These are phyloP conservation scores for Polychaeton citri DNA, from an alignment of 2,329 filamentous ascomycete species.

Conservation along the genomic window DNA sequence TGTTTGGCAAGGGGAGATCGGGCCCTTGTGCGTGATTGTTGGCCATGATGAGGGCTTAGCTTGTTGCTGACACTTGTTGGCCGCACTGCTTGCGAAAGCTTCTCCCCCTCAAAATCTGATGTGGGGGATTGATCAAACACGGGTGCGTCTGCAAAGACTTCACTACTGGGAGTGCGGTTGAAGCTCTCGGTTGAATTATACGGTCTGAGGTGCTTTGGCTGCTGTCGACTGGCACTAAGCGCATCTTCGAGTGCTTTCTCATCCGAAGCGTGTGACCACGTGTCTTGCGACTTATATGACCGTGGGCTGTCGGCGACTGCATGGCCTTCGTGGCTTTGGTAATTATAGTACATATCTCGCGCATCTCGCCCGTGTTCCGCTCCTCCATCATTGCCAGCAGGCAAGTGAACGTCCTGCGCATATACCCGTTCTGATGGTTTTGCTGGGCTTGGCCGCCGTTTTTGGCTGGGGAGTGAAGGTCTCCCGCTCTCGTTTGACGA, in stretches of 20 bases:
- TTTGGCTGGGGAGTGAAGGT: too few species aligned
- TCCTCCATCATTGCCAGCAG: neutral
- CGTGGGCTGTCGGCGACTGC: constrained; percentile 12
- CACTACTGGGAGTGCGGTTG: neutral
- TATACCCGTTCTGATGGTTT: constrained; percentile 2
- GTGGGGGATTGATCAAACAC: neutral
- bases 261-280: constrained; percentile 2
- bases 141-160: neutral
- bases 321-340: neutral
- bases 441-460: too few species aligned
- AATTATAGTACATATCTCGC: neutral
- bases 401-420: constrained; percentile 5
- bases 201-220: neutral
- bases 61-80: neutral
- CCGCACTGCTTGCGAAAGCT: neutral
- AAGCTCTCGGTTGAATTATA: neutral
- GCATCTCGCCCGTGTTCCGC: neutral
- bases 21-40: constrained; percentile 6
- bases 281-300: too few species aligned
- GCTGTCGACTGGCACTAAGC: neutral
- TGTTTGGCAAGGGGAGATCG: constrained; percentile 11
- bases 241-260: constrained; percentile 1
- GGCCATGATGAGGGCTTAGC: constrained; percentile 1
- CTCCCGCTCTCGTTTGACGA: neutral
- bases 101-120: neutral